These are phyloP conservation scores for Fagopyrum tataricum DNA, from an alignment of 148 eudicot genomes.

Conservation along the genomic window DNA sequence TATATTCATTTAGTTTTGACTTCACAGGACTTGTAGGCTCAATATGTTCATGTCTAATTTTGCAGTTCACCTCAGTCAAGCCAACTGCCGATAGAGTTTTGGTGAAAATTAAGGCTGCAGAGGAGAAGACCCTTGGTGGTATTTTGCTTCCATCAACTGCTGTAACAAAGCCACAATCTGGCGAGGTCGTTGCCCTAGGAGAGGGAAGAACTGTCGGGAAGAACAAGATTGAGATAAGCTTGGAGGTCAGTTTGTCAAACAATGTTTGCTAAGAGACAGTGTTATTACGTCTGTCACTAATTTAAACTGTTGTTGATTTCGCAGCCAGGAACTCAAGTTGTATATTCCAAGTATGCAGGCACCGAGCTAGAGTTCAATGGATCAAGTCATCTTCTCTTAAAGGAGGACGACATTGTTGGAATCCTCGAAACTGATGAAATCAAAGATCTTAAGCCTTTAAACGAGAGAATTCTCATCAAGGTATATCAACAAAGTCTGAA, in stretches of 20 bases:
- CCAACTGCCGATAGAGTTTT: slow-evolving; percentile 84
- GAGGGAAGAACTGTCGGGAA: slow-evolving; percentile 74
- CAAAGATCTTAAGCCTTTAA: slow-evolving; percentile 75
- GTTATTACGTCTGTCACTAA: neutral
- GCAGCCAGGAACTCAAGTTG: slow-evolving; percentile 66
- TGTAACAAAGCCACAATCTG: slow-evolving; percentile 69
- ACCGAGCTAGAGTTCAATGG: slow-evolving; percentile 86
- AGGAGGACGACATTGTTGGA: slow-evolving; percentile 92
- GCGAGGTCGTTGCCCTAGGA: slow-evolving; percentile 84
- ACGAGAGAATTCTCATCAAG: slow-evolving; percentile 80
- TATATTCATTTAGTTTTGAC: neutral
- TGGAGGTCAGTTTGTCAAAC: slow-evolving; percentile 36
- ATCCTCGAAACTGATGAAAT: slow-evolving; percentile 81
- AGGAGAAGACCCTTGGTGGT: slow-evolving; percentile 71
- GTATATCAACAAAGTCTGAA: slow-evolving; percentile 20
- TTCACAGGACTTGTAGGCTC: neutral
- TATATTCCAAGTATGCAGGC: slow-evolving; percentile 88
- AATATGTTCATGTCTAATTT: neutral
- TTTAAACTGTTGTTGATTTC: neutral
- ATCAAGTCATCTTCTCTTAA: slow-evolving; percentile 55
- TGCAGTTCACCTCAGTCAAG: slow-evolving; percentile 68
- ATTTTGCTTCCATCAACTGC: slow-evolving; percentile 74
- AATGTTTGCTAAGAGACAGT: neutral
- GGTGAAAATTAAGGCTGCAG: slow-evolving; percentile 62
- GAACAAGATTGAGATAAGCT: slow-evolving; percentile 48